These are phyloP conservation scores for Metschnikowia lunata DNA, from an alignment of 805 yeast species.

Conservation along the genomic window DNA sequence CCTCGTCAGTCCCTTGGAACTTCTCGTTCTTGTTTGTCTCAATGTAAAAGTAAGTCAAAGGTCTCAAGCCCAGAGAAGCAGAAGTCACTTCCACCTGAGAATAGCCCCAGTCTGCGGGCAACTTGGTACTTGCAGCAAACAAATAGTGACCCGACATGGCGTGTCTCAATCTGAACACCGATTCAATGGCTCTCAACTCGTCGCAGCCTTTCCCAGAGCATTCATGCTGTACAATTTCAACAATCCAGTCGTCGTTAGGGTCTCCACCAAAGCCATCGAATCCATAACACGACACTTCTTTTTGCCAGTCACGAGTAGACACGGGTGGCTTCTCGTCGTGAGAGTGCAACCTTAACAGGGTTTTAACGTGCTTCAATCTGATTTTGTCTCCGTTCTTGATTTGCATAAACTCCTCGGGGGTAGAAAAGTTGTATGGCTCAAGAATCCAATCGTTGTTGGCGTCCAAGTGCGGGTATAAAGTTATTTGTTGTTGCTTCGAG, in stretches of 20 bases:
- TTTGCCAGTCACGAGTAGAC: conserved; percentile 76
- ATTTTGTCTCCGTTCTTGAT: conserved; percentile 66
- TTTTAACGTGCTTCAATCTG: conserved; percentile 55
- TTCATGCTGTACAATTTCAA: conserved; percentile 59
- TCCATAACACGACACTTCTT: conserved; percentile 76
- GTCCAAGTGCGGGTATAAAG: conserved; percentile 76
- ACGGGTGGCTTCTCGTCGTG: conserved; percentile 82
- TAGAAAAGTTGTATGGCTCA: conserved; percentile 61
- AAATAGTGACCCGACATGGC: conserved; percentile 76
- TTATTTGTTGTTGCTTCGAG: conserved; percentile 79
- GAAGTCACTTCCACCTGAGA: conserved; percentile 83
- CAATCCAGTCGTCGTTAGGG: conserved; percentile 76
- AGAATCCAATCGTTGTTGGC: conserved; percentile 67
- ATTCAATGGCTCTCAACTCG: conserved; percentile 58
- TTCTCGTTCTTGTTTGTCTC: conserved; percentile 62
- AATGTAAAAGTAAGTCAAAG: conserved; percentile 65
- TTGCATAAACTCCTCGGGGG: conserved; percentile 57
- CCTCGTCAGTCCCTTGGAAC: conserved; percentile 24
- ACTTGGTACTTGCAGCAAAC: conserved; percentile 68
- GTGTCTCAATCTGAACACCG: conserved; percentile 70
- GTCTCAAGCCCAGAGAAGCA: conserved; percentile 62
- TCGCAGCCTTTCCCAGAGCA: conserved; percentile 50
- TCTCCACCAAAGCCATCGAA: conserved; percentile 74
- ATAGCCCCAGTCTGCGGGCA: conserved; percentile 78
- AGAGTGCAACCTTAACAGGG: conserved; percentile 70